phyloP scores from a whole-genome alignment of 257 asterid genomes.

The Rubia yunnanensis region DNA sequence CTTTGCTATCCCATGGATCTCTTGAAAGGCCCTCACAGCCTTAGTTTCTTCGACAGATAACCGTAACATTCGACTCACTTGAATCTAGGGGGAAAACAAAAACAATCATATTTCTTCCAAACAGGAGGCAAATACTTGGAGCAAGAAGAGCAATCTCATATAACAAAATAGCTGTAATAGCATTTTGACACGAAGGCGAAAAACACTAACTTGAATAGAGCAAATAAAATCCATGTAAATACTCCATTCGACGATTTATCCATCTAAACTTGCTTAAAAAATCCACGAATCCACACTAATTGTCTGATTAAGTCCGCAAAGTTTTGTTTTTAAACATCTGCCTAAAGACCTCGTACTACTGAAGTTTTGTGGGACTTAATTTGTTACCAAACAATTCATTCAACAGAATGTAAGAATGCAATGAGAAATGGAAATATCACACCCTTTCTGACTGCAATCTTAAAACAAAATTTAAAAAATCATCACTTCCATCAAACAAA shows the following conservation, averaged over 20 bases:
- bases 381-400: neutral
- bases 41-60: constrained; percentile 51
- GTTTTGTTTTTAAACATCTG: no score
- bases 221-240: neutral
- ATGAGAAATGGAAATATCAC: neutral
- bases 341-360: neutral
- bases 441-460: neutral
- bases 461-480: no score
- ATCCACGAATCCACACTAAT: neutral
- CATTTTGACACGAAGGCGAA: neutral
- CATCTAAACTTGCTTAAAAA: neutral
- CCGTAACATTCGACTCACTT: constrained; percentile 76
- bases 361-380: no score
- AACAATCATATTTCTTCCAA: neutral
- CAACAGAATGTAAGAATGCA: neutral
- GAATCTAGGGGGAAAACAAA: constrained; percentile 26
- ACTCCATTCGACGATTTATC: neutral
- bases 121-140: neutral
- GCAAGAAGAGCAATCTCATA: neutral
- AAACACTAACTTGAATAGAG: neutral
- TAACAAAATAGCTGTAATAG: neutral
- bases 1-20: constrained; percentile 46
- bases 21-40: constrained; percentile 51
- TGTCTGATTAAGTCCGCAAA: no score
- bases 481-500: neutral